These are phyloP conservation scores for Neurospora crassa DNA, from an alignment of 2,329 filamentous ascomycete genomes.

Conservation along the genomic window DNA sequence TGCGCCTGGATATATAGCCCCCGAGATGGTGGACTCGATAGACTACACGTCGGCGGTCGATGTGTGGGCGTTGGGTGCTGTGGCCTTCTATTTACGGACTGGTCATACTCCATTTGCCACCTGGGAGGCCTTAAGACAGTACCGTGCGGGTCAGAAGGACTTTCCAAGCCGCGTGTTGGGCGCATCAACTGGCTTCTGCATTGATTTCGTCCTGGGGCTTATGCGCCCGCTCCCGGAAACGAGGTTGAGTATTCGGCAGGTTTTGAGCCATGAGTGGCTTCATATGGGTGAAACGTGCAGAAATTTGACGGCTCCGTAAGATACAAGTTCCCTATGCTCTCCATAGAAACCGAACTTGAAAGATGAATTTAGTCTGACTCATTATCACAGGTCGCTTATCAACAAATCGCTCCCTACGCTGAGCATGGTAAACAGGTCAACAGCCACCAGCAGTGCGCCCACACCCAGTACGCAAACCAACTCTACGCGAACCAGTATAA, in stretches of 20 bases:
- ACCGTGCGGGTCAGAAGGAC: background rate
- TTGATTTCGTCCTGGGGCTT: background rate
- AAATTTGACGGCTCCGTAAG: background rate
- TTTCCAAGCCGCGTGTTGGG: background rate
- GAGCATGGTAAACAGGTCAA: background rate
- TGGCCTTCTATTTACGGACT: slow-evolving; percentile 9
- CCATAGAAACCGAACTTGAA: background rate
- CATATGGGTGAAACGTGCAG: background rate
- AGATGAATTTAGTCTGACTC: background rate
- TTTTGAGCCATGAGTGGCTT: background rate
- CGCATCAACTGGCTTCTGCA: background rate
- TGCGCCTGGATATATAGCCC: slow-evolving; percentile 15
- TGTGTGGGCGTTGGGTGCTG: slow-evolving; percentile 19
- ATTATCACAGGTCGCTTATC: background rate
- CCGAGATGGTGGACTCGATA: slow-evolving; percentile 11
- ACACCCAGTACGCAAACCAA: background rate
- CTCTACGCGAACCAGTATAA: background rate
- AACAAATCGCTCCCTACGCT: background rate
- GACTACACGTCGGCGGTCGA: slow-evolving; percentile 14
- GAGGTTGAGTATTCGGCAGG: background rate
- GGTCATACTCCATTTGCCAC: background rate
- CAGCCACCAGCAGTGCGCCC: background rate
- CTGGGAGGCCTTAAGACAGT: background rate
- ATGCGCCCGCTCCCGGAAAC: background rate
- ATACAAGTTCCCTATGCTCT: background rate